These are phyloP conservation scores for Gossypium anomalum DNA, from an alignment of 345 rosid species.

Conservation along the genomic window DNA sequence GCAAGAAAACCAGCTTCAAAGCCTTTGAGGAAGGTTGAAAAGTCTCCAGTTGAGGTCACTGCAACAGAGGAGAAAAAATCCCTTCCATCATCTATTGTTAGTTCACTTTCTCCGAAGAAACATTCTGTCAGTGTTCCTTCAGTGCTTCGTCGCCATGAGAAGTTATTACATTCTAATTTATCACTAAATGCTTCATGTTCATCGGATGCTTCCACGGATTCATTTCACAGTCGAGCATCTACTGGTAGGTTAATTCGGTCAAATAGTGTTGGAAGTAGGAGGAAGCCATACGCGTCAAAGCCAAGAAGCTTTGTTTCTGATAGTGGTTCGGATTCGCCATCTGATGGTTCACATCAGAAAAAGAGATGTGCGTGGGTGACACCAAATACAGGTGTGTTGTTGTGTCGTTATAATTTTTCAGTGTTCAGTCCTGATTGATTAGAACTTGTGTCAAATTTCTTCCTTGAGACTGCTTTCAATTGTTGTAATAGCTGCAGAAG, in stretches of 20 bases:
- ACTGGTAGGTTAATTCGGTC: constrained; percentile 69
- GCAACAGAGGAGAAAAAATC: constrained; percentile 37
- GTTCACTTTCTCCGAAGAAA: constrained; percentile 45
- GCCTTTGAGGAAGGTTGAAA: constrained; percentile 55
- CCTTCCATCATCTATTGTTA: constrained; percentile 27
- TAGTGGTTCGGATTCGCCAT: constrained; percentile 62
- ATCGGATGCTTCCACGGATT: constrained; percentile 90
- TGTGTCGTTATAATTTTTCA: constrained; percentile 10
- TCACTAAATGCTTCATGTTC: constrained; percentile 86
- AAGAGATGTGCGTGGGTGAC: constrained; percentile 93
- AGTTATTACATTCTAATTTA: constrained; percentile 54
- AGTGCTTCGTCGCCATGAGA: constrained; percentile 68
- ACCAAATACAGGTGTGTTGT: constrained; percentile 62
- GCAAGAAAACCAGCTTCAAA: constrained; percentile 55
- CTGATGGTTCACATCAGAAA: constrained; percentile 45
- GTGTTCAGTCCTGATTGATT: neutral
- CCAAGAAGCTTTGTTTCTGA: constrained; percentile 70
- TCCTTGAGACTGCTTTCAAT: neutral
- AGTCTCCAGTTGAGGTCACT: constrained; percentile 27
- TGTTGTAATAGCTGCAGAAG: neutral
- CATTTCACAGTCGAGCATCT: constrained; percentile 77
- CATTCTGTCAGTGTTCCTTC: constrained; percentile 49
- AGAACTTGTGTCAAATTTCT: neutral
- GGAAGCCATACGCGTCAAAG: constrained; percentile 52
- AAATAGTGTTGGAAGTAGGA: constrained; percentile 49